These are phyloP conservation scores for Crithidia thermophila DNA, from an alignment of 208 protist genomes.

Conservation along the genomic window DNA sequence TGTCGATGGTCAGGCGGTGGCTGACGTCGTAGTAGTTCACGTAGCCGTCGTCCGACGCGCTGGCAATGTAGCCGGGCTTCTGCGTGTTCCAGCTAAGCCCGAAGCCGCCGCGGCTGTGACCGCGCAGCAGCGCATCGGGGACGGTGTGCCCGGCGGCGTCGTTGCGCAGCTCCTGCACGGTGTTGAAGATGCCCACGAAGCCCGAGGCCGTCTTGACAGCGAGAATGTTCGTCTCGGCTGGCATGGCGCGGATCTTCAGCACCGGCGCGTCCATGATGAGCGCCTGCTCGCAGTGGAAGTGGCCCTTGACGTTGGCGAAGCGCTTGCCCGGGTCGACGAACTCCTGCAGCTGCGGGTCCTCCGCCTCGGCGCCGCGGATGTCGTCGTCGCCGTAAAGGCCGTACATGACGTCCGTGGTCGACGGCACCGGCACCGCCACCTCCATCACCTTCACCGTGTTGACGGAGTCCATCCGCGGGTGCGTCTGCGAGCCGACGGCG, in stretches of 20 bases:
- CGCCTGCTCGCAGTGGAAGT: slow-evolving; percentile 47
- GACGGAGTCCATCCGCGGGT: slow-evolving; percentile 9
- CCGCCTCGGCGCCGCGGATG: slow-evolving; percentile 25
- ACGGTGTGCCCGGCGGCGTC: slow-evolving; percentile 26
- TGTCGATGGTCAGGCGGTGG: slow-evolving; percentile 43
- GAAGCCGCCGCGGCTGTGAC: slow-evolving; percentile 53
- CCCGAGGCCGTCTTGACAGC: slow-evolving; percentile 55
- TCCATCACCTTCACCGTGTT: slow-evolving; percentile 65
- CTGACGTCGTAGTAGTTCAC: slow-evolving; percentile 95
- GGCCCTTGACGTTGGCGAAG: slow-evolving; percentile 50
- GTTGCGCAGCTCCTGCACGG: slow-evolving; percentile 29
- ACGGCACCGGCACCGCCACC: slow-evolving; percentile 43
- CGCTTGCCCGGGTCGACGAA: slow-evolving; percentile 43
- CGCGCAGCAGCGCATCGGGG: slow-evolving; percentile 43
- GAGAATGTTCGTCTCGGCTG: slow-evolving; percentile 47
- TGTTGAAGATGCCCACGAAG: slow-evolving; percentile 51
- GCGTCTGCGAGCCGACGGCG: slow-evolving; percentile 51
- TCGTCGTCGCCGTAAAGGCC: slow-evolving; percentile 45
- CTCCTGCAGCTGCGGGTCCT: slow-evolving; percentile 19
- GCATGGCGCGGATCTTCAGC: slow-evolving; percentile 58
- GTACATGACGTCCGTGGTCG: slow-evolving; percentile 38
- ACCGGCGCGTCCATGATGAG: slow-evolving; percentile 45
- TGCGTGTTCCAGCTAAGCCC: slow-evolving; percentile 53
- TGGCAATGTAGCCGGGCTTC: slow-evolving; percentile 87
- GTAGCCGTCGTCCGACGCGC: slow-evolving; percentile 91